A percentile compares a stretch with the other conserved stretches of the same genome.
Evolutionary conservation across 2,329 filamentous ascomycete genomes (phyloP).

Genomic region (Colletotrichum shisoi): DNA sequence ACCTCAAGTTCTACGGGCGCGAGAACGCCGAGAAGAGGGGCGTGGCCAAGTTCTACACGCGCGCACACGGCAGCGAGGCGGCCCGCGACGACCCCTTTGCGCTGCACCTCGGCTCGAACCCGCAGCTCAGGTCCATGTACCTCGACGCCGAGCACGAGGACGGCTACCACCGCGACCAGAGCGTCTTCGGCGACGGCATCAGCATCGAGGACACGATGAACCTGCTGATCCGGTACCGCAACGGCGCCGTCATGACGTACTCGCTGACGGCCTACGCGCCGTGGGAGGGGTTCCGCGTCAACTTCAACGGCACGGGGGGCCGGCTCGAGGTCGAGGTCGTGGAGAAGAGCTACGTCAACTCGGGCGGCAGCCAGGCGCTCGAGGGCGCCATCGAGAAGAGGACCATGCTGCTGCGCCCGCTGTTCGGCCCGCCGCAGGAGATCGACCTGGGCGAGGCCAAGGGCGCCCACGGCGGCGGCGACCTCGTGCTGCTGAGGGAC

Average conservation of each 20-base stretch:
- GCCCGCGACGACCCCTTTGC: constrained; percentile 66
- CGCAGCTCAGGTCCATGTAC: constrained; percentile 66
- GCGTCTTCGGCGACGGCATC: constrained; percentile 69
- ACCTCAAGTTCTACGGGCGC: constrained; percentile 58
- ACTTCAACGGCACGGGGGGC: constrained; percentile 66
- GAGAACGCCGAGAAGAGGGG: constrained; percentile 59
- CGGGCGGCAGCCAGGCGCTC: constrained; percentile 63
- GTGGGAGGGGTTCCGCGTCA: constrained; percentile 67
- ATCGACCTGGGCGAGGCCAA: constrained; percentile 60
- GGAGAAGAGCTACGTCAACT: constrained; percentile 69
- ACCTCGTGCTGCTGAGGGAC: constrained; percentile 64
- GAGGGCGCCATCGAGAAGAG: constrained; percentile 62
- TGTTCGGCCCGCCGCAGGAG: constrained; percentile 65
- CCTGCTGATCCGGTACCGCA: constrained; percentile 64
- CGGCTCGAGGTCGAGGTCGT: constrained; percentile 68
- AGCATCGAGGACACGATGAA: constrained; percentile 72
- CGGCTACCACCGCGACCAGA: constrained; percentile 68
- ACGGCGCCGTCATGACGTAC: constrained; percentile 66
- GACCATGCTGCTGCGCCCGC: constrained; percentile 58
- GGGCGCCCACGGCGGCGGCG: constrained; percentile 68
- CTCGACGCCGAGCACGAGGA: constrained; percentile 71
- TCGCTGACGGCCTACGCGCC: constrained; percentile 68
- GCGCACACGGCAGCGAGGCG: constrained; percentile 59
- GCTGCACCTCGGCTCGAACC: constrained; percentile 61
- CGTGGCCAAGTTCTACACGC: constrained; percentile 58